A percentile compares a stretch with the other conserved stretches of the same genome.
Conservation (phyloP, 139 green algal species). For the Trebouxia sp. region DNA sequence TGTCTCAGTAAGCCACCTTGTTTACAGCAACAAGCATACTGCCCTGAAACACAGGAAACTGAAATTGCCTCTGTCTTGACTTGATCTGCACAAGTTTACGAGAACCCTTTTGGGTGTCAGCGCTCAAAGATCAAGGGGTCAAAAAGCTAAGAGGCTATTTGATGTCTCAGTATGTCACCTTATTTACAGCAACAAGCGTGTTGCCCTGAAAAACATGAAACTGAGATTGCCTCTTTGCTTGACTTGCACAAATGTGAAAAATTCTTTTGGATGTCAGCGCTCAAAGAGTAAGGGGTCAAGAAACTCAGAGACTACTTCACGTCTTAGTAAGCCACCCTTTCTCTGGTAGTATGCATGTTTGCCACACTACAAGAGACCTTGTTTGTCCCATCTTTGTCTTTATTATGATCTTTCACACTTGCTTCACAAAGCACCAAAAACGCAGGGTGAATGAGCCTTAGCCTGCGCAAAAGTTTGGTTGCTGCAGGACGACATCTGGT, state of each 20-base stretch:
- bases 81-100: not conserved
- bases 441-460: too few relatives aligned
- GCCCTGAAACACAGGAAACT: not conserved
- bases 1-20: not conserved
- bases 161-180: not conserved
- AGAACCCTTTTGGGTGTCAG: too few relatives aligned
- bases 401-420: not conserved
- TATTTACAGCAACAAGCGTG: not conserved
- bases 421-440: not conserved
- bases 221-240: too few relatives aligned
- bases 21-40: too few relatives aligned
- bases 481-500: constrained; percentile 27
- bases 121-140: not conserved
- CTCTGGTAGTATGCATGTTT: not conserved
- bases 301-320: not conserved
- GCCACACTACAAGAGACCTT: too few relatives aligned
- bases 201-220: not conserved
- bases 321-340: not conserved
- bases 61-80: too few relatives aligned
- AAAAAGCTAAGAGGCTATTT: constrained; percentile 3
- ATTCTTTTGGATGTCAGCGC: too few relatives aligned
- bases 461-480: not conserved
- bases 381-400: not conserved
- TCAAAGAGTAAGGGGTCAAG: not conserved
- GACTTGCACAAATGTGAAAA: not conserved